Evolutionary conservation across 164 flowering plant species (phyloP), one percentile per base, ranked within the genome.

Genomic region (Sextonia rubra): DNA sequence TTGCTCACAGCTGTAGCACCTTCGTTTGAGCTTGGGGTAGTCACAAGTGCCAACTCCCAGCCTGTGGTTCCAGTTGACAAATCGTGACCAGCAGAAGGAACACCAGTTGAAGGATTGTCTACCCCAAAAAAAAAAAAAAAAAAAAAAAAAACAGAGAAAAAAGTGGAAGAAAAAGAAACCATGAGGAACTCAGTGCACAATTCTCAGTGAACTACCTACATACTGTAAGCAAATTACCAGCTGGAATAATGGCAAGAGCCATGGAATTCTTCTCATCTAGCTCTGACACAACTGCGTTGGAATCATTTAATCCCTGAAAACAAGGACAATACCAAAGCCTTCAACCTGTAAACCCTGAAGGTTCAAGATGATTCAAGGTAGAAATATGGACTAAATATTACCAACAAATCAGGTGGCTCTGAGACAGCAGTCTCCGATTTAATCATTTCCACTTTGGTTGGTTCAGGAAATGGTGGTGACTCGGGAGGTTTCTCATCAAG

Each of bases 41-140:
- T 91, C 58, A 94, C 98, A 76, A 93, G 94, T 64, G 92, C 98
- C 76, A 93, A 79, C 76, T 92, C 99, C 99, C 99, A 94, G 67
- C 99, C 98, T 32, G 95, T 81, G 26, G 89, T 72, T 76, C 88
- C 91, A 81, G 82, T 88, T 47, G 80, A 74, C 20, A 71, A 73
- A 79, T 62, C 71, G 24, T 77, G 76, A 75, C 71, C 82, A 73
- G 84, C 68, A 55, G 88, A 64, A 68, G 90, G 20, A 26, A 66
- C 70, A 73, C 66, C 67, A 71, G 44, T 64, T 76, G 86, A 82
- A 66, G 80, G 84, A 67, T 86, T 86, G 30, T 79, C 88, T 85
- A 83, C 74, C 80, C 72, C 49, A 71, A 72, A 29, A 32, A 66
- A 60, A 3, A 18, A 49, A 64, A 49, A 1, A 60, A 12, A 47